phyloP scores from a whole-genome alignment of 768 basidiomycete genomes.

The Pulveroboletus sp. region DNA sequence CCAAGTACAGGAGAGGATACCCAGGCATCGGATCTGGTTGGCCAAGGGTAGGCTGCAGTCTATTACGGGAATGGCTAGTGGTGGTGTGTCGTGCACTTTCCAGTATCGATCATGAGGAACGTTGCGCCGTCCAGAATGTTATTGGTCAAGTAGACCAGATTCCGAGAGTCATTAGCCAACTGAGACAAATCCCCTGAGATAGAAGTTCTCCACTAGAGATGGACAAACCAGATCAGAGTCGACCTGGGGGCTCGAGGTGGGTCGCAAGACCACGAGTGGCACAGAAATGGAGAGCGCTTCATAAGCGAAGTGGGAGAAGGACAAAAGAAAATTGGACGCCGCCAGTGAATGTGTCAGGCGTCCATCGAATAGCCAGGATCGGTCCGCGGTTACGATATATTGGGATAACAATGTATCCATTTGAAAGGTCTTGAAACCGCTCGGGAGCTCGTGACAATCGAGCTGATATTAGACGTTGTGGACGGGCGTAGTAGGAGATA shows the following conservation, averaged over 20 bases:
- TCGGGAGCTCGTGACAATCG: no score
- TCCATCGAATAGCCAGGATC: background rate
- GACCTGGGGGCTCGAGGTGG: slow-evolving; percentile 18
- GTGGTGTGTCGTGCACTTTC: slow-evolving; percentile 33
- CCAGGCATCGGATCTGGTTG: slow-evolving; percentile 51
- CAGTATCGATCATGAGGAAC: slow-evolving; percentile 42
- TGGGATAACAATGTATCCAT: background rate
- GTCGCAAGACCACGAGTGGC: slow-evolving; percentile 1
- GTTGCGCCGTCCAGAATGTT: slow-evolving; percentile 35
- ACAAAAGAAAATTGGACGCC: background rate
- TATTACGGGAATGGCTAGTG: background rate
- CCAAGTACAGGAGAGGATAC: slow-evolving; percentile 42
- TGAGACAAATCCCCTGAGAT: slow-evolving; percentile 24
- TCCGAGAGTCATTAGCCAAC: slow-evolving; percentile 24
- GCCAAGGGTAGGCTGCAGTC: slow-evolving; percentile 4
- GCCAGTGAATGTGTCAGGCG: no score
- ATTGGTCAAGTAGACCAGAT: slow-evolving; percentile 36
- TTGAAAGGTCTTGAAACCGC: background rate
- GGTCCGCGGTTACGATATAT: background rate
- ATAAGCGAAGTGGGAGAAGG: slow-evolving; percentile 2
- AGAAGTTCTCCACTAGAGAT: slow-evolving; percentile 23
- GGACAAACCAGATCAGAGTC: slow-evolving; percentile 1
- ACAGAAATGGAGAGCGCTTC: slow-evolving; percentile 3
- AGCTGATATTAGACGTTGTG: background rate
- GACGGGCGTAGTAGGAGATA: background rate